phyloP scores from a whole-genome alignment of 441 rosid genomes.

The Pelargonium australe region DNA sequence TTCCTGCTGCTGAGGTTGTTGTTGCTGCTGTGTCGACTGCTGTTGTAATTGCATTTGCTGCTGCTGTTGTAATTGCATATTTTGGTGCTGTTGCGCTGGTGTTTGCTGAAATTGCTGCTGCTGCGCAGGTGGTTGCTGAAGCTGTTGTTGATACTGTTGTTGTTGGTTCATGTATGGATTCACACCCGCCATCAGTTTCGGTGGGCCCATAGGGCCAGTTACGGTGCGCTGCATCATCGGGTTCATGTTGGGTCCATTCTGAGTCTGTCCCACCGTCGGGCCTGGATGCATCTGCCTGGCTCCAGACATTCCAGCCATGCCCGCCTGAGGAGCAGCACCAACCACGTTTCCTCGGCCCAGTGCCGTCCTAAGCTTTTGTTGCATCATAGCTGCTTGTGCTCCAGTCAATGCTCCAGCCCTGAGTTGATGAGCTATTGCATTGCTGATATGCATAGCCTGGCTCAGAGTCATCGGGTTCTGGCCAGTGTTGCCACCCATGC shows the following conservation, averaged over 20 bases:
- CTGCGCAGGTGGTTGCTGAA: slow-evolving; percentile 18
- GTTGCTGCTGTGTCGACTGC: slow-evolving; percentile 24
- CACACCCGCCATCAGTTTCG: slow-evolving; percentile 70
- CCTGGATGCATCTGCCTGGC: slow-evolving; percentile 65
- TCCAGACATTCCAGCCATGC: slow-evolving; percentile 61
- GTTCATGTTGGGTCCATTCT: slow-evolving; percentile 55
- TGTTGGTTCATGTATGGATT: slow-evolving; percentile 60
- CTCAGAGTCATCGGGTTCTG: slow-evolving; percentile 53
- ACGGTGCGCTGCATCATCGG: slow-evolving; percentile 56
- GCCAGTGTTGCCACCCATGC: slow-evolving; percentile 47
- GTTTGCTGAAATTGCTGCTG: slow-evolving; percentile 32
- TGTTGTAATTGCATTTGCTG: slow-evolving; percentile 18
- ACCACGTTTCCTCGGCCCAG: slow-evolving; percentile 31
- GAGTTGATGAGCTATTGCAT: slow-evolving; percentile 55
- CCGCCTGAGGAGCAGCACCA: slow-evolving; percentile 49
- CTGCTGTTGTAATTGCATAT: slow-evolving; percentile 10
- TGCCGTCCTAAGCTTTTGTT: slow-evolving; percentile 32
- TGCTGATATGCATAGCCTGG: slow-evolving; percentile 42
- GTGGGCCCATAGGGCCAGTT: slow-evolving; percentile 82
- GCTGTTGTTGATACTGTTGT: slow-evolving; percentile 35
- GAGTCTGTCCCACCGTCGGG: slow-evolving; percentile 52
- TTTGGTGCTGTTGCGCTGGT: slow-evolving; percentile 26
- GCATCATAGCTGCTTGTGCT: slow-evolving; percentile 31
- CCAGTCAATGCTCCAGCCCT: slow-evolving; percentile 44
- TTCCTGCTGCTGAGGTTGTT: slow-evolving; percentile 42